phyloP scores from a whole-genome alignment of 768 basidiomycete genomes.

The Suillus discolor region DNA sequence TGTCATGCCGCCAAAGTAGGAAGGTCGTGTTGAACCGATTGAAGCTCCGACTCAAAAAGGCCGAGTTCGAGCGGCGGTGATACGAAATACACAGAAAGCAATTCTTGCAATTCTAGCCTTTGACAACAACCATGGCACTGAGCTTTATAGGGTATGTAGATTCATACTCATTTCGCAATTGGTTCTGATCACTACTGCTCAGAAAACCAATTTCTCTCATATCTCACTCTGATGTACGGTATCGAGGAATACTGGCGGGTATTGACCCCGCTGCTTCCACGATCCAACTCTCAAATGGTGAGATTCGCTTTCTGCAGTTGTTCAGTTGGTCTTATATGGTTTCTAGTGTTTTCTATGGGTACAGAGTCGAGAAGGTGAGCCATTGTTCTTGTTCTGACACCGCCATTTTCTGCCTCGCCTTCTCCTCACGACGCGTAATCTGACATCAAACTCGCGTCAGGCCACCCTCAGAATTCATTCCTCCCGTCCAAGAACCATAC shows the following conservation, averaged over 20 bases:
- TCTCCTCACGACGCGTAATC: constrained; percentile 14
- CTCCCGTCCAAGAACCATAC: constrained; percentile 82
- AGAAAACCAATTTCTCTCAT: constrained; percentile 90
- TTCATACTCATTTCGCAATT: not conserved
- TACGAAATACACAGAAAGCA: constrained; percentile 14
- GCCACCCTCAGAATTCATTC: constrained; percentile 76
- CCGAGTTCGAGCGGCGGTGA: constrained; percentile 14
- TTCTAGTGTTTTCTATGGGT: constrained; percentile 80
- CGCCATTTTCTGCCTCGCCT: not conserved
- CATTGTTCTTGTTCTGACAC: constrained; percentile 8
- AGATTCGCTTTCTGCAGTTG: constrained; percentile 11
- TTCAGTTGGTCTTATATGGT: constrained; percentile 1
- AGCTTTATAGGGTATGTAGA: constrained; percentile 71
- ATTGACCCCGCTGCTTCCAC: constrained; percentile 86
- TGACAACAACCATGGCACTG: constrained; percentile 55
- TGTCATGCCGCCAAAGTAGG: not conserved
- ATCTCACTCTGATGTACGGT: constrained; percentile 89
- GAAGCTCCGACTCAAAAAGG: constrained; percentile 32
- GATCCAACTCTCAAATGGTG: constrained; percentile 87
- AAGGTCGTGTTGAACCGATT: constrained; percentile 5
- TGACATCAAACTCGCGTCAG: constrained; percentile 41
- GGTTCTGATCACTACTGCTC: constrained; percentile 20
- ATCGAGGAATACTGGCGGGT: constrained; percentile 83
- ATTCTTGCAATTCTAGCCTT: constrained; percentile 14
- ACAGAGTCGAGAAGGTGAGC: constrained; percentile 81